Percentiles rank a stretch among this genome's conserved stretches.
These are phyloP conservation scores for Jaltomata sinuosa DNA, from an alignment of 257 asterid genomes.

Conservation along the genomic window DNA sequence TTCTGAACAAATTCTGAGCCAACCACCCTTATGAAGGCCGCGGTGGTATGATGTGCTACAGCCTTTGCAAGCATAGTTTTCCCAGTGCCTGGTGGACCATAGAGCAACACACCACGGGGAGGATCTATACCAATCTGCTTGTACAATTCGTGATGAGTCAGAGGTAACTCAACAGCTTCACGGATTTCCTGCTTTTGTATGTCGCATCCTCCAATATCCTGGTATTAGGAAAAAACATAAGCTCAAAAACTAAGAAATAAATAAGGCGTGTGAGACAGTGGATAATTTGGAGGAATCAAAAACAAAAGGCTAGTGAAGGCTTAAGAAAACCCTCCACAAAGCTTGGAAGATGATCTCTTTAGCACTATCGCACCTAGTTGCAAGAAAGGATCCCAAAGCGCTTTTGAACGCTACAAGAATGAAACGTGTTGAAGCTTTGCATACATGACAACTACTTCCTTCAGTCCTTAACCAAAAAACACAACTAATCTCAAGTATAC, in stretches of 20 bases:
- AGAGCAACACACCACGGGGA: constrained; percentile 84
- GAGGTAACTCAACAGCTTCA: constrained; percentile 77
- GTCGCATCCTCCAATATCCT: constrained; percentile 91
- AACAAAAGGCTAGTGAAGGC: background rate
- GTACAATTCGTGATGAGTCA: constrained; percentile 79
- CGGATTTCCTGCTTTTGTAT: constrained; percentile 90
- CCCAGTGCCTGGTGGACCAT: constrained; percentile 90
- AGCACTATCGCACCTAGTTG: background rate
- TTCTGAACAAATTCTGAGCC: constrained; percentile 90
- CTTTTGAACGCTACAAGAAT: background rate
- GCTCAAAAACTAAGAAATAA: background rate
- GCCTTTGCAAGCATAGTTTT: constrained; percentile 93
- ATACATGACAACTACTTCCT: background rate
- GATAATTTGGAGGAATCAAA: background rate
- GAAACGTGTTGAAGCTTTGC: background rate
- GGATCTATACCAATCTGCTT: constrained; percentile 83
- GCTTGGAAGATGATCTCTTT: background rate
- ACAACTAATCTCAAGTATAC: background rate
- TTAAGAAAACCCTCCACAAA: background rate
- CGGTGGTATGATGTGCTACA: constrained; percentile 79
- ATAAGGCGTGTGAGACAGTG: background rate
- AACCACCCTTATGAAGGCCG: constrained; percentile 79
- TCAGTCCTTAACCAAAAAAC: background rate
- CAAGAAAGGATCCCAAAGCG: background rate
- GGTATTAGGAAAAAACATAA: background rate